These are phyloP conservation scores for Colletotrichum melonis DNA, from an alignment of 2,329 filamentous ascomycete genomes.

Conservation along the genomic window DNA sequence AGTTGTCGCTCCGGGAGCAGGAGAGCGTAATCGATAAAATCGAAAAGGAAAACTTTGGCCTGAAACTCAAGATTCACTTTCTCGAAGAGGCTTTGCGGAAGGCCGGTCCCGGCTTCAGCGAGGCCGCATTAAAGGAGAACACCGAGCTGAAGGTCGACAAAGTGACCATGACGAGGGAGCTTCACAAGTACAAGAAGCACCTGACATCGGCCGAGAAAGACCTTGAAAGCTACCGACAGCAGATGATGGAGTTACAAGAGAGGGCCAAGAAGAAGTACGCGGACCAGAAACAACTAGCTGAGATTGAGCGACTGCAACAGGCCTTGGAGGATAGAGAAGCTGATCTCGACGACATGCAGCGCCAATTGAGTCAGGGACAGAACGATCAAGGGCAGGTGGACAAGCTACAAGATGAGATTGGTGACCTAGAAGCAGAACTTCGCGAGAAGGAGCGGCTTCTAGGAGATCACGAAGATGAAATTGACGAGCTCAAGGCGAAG, in stretches of 20 bases:
- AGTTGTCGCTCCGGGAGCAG: slow-evolving; percentile 92
- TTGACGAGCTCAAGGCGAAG: slow-evolving; percentile 73
- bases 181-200: slow-evolving; percentile 87
- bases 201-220: slow-evolving; percentile 86
- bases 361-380: slow-evolving; percentile 67
- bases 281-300: slow-evolving; percentile 74
- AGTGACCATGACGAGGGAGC: slow-evolving; percentile 87
- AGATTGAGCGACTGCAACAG: slow-evolving; percentile 68
- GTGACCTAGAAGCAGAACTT: slow-evolving; percentile 80
- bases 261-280: slow-evolving; percentile 81
- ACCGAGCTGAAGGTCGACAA: slow-evolving; percentile 95
- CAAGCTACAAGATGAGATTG: slow-evolving; percentile 78
- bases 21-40: slow-evolving; percentile 96
- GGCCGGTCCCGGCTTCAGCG: slow-evolving; percentile 88
- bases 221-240: slow-evolving; percentile 83
- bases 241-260: slow-evolving; percentile 85
- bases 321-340: slow-evolving; percentile 68
- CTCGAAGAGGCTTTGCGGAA: slow-evolving; percentile 91
- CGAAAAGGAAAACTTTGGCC: slow-evolving; percentile 97
- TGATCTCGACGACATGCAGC: slow-evolving; percentile 70
- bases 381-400: slow-evolving; percentile 69
- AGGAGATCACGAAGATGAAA: slow-evolving; percentile 79
- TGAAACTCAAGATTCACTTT: slow-evolving; percentile 98
- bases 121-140: slow-evolving; percentile 91
- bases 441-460: slow-evolving; percentile 81